phyloP scores from a whole-genome alignment of 352 stramenopile species.

The Pythium folliculosum region DNA sequence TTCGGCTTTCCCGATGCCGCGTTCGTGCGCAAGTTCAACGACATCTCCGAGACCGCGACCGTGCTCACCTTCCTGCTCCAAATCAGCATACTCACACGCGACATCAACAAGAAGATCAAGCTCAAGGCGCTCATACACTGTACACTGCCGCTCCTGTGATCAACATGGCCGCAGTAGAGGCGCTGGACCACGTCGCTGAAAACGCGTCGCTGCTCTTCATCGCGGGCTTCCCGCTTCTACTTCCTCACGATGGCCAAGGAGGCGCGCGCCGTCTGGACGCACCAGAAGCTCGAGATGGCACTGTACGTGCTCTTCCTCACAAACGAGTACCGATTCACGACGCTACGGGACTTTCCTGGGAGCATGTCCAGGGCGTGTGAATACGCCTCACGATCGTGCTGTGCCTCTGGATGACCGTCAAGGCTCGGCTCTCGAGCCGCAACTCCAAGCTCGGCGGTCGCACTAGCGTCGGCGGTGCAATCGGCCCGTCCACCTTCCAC shows the following conservation, averaged over 20 bases:
- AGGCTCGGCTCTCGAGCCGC: neutral
- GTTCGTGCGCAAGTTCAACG: slow-evolving; percentile 29
- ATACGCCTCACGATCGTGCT: slow-evolving; percentile 9
- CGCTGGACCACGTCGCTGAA: slow-evolving; percentile 25
- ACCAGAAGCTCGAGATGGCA: neutral
- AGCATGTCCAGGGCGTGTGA: neutral
- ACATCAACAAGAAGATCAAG: slow-evolving; percentile 22
- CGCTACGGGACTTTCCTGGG: slow-evolving; percentile 13
- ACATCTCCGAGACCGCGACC: slow-evolving; percentile 28
- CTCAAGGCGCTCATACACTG: slow-evolving; percentile 22
- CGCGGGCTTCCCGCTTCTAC: slow-evolving; percentile 41
- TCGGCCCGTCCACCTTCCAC: too few species aligned
- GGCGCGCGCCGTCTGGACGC: neutral
- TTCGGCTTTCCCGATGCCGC: slow-evolving; percentile 27
- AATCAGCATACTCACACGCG: slow-evolving; percentile 27
- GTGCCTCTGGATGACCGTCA: slow-evolving; percentile 5
- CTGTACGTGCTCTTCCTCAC: slow-evolving; percentile 17
- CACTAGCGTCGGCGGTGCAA: too few species aligned
- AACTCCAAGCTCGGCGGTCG: neutral
- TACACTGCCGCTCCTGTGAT: too few species aligned
- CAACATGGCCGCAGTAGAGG: neutral
- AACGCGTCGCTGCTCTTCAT: slow-evolving; percentile 25
- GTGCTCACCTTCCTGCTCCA: slow-evolving; percentile 32
- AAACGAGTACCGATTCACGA: slow-evolving; percentile 5
- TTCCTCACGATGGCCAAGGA: slow-evolving; percentile 22